phyloP scores from a whole-genome alignment of 805 yeast species.

The Saccharomycopsis olivae region DNA sequence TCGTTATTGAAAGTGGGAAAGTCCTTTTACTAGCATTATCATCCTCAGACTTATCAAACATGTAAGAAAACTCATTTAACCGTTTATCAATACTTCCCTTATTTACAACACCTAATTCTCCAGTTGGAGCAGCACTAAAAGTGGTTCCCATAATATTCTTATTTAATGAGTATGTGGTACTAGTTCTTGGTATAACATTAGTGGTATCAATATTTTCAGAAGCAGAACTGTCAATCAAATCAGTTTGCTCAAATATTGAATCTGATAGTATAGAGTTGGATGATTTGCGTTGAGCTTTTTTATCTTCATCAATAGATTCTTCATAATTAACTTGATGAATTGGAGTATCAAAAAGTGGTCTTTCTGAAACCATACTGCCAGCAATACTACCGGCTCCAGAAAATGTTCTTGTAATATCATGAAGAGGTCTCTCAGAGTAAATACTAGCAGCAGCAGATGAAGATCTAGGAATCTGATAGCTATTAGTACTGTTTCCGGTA shows the following conservation, averaged over 20 bases:
- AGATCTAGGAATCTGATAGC: slow-evolving; percentile 1
- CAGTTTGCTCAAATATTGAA: neutral
- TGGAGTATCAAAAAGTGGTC: slow-evolving; percentile 8
- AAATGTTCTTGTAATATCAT: neutral
- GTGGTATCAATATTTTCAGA: neutral
- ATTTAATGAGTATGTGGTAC: too few relatives aligned
- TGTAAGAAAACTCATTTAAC: slow-evolving; percentile 13
- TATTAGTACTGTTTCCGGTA: too few relatives aligned
- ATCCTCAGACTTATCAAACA: slow-evolving; percentile 7
- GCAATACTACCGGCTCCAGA: slow-evolving; percentile 10
- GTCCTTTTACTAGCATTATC: too few relatives aligned
- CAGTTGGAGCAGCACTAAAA: neutral
- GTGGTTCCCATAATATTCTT: too few relatives aligned
- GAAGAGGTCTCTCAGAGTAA: slow-evolving; percentile 9
- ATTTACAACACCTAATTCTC: neutral
- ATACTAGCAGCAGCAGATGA: slow-evolving; percentile 1
- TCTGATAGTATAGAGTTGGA: slow-evolving; percentile 9
- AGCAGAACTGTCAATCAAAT: neutral
- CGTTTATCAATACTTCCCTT: slow-evolving; percentile 2
- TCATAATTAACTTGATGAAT: slow-evolving; percentile 1
- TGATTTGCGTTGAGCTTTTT: slow-evolving; percentile 1
- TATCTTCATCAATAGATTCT: slow-evolving; percentile 3
- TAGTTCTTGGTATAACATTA: too few relatives aligned
- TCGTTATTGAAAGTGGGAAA: too few relatives aligned
- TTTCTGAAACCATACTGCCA: slow-evolving; percentile 14